A percentile compares a stretch with the other conserved stretches of the same genome.
These are phyloP conservation scores for Zymoseptoria passerinii DNA, from an alignment of 2,329 filamentous ascomycete species.

Conservation along the genomic window DNA sequence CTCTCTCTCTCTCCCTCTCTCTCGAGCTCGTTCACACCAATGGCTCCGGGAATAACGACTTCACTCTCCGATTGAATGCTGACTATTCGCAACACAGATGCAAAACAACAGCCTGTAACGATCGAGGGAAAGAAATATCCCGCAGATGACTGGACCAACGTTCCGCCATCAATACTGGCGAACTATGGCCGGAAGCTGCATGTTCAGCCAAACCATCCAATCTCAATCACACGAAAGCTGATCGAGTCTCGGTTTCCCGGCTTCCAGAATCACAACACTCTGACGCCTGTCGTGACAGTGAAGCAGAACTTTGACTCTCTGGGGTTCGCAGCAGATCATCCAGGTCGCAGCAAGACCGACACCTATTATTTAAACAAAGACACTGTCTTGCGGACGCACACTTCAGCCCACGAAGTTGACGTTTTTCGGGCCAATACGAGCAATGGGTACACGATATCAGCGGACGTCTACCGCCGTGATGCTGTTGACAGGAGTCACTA, in stretches of 20 bases:
- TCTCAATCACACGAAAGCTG: constrained; percentile 82
- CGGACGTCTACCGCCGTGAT: constrained; percentile 92
- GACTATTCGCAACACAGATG: constrained; percentile 7
- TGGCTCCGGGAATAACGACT: background rate
- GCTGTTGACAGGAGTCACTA: constrained; percentile 93
- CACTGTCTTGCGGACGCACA: constrained; percentile 85
- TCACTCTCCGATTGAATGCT: background rate
- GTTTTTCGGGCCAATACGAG: constrained; percentile 64
- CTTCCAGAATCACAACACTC: constrained; percentile 68
- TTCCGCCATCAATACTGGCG: constrained; percentile 64
- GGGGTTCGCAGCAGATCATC: constrained; percentile 80
- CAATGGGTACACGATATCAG: constrained; percentile 79
- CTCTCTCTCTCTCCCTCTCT: too few species aligned
- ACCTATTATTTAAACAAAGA: constrained; percentile 89
- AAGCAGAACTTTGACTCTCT: constrained; percentile 94
- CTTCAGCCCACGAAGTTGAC: constrained; percentile 83
- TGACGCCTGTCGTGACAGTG: constrained; percentile 76
- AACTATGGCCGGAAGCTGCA: constrained; percentile 74
- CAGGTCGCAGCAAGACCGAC: constrained; percentile 77
- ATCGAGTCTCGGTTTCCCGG: constrained; percentile 82
- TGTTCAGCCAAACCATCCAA: constrained; percentile 79
- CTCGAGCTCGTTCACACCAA: background rate
- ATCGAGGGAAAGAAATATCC: constrained; percentile 58
- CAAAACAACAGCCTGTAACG: constrained; percentile 33
- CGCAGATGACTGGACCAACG: constrained; percentile 79